Evolutionary conservation across 2,329 filamentous ascomycete species (phyloP).

Genomic region (Colletotrichum graminicola): DNA sequence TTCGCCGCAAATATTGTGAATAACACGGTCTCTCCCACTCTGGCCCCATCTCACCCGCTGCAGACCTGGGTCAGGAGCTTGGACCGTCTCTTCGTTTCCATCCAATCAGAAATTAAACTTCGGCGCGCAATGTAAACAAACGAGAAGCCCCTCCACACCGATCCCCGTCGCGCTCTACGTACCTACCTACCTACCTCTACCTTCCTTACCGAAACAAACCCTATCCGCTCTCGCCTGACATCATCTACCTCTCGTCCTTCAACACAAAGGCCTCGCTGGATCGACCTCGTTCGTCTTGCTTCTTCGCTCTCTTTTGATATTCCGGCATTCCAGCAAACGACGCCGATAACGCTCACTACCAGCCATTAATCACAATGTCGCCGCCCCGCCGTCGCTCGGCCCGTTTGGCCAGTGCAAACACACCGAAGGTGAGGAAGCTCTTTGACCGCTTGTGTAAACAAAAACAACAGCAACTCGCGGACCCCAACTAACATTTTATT

Average conservation of each 20-base stretch:
- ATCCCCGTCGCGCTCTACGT: slow-evolving; percentile 37
- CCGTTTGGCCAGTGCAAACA: slow-evolving; percentile 54
- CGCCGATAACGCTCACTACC: slow-evolving; percentile 10
- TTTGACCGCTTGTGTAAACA: slow-evolving; percentile 41
- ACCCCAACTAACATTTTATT: slow-evolving; percentile 33
- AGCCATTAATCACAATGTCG: slow-evolving; percentile 51
- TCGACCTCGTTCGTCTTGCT: slow-evolving; percentile 19
- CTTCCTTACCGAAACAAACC: slow-evolving; percentile 2
- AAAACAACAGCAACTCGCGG: slow-evolving; percentile 13
- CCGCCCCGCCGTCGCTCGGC: slow-evolving; percentile 60
- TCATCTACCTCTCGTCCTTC: slow-evolving; percentile 33
- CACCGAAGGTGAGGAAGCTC: slow-evolving; percentile 51
- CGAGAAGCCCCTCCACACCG: slow-evolving; percentile 32
- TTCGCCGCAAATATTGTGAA: slow-evolving; percentile 17
- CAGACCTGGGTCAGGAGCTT: slow-evolving; percentile 27
- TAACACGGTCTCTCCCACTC: background rate
- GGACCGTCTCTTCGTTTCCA: slow-evolving; percentile 1
- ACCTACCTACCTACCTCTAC: background rate
- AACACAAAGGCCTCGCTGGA: slow-evolving; percentile 18
- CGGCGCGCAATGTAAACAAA: slow-evolving; percentile 40
- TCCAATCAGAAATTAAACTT: slow-evolving; percentile 24
- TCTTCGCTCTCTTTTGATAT: background rate
- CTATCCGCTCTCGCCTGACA: slow-evolving; percentile 39
- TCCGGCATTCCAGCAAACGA: slow-evolving; percentile 19
- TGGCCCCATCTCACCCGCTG: slow-evolving; percentile 21